These are phyloP conservation scores for Candida sakaeoensis DNA, from an alignment of 805 yeast species.

Conservation along the genomic window DNA sequence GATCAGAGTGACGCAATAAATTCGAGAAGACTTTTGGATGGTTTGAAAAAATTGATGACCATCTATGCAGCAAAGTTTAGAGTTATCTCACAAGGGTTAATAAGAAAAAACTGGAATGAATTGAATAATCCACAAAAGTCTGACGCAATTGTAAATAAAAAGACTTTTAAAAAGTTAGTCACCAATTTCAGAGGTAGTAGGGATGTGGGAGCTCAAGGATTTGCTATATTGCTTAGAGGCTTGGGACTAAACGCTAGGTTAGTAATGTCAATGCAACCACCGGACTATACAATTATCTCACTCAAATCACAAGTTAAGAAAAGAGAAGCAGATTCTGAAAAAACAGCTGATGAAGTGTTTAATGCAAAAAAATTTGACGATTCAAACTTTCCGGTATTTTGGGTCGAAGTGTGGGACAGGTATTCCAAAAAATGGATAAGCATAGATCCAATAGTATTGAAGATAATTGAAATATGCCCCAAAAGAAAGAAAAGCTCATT, in stretches of 20 bases:
- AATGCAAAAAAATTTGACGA: constrained; percentile 8
- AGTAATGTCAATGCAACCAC: constrained; percentile 83
- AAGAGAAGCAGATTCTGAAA: constrained; percentile 4
- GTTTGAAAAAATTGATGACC: constrained; percentile 62
- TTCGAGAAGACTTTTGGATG: constrained; percentile 71
- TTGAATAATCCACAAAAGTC: constrained; percentile 19
- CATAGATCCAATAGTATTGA: constrained; percentile 71
- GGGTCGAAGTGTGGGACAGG: constrained; percentile 94
- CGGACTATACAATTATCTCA: constrained; percentile 60
- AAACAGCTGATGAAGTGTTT: background rate
- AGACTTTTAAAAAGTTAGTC: constrained; percentile 43
- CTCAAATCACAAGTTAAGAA: constrained; percentile 12
- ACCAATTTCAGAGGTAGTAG: constrained; percentile 58
- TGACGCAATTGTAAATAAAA: constrained; percentile 27
- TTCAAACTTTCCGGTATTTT: constrained; percentile 64
- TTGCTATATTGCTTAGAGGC: constrained; percentile 70
- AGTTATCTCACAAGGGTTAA: constrained; percentile 38
- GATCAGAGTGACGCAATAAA: constrained; percentile 33
- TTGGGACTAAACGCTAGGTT: constrained; percentile 69
- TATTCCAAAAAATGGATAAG: constrained; percentile 74
- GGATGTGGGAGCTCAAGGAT: constrained; percentile 85
- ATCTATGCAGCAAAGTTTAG: constrained; percentile 57
- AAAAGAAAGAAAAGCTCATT: constrained; percentile 49
- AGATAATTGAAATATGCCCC: constrained; percentile 59
- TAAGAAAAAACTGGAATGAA: constrained; percentile 35